Evolutionary conservation across 768 basidiomycete genomes (phyloP).

Genomic region (Kwoniella sp.): DNA sequence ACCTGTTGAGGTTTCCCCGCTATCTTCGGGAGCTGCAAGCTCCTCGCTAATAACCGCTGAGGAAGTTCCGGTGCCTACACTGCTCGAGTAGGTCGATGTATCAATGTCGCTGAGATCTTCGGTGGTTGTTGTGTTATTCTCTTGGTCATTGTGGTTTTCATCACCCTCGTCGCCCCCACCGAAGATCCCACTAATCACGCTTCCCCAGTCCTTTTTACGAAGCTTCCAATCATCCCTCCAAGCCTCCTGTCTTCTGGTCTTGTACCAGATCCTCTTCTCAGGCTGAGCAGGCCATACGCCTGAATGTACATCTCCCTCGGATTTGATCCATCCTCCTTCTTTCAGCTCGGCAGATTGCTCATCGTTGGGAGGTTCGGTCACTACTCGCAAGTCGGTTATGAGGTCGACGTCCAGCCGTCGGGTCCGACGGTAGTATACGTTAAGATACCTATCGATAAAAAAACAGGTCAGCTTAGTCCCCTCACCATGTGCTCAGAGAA

Average conservation of each 20-base stretch:
- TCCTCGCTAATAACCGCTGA: not conserved
- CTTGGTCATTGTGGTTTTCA: not conserved
- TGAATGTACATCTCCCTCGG: conserved; percentile 64
- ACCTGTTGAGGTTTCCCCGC: conserved; percentile 4
- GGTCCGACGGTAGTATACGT: conserved; percentile 82
- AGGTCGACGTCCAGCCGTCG: conserved; percentile 78
- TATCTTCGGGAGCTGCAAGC: conserved; percentile 1
- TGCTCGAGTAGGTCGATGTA: not conserved
- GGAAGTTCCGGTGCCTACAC: not conserved
- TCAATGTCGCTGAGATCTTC: not conserved
- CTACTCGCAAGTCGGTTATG: conserved; percentile 70
- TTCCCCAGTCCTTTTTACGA: not conserved
- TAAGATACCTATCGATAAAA: conserved; percentile 57
- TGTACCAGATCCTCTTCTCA: conserved; percentile 78
- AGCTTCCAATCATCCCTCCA: conserved; percentile 3
- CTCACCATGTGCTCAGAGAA: not conserved
- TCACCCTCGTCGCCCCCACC: not conserved
- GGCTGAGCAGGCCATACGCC: conserved; percentile 63
- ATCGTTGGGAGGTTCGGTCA: conserved; percentile 63
- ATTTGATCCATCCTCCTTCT: conserved; percentile 65
- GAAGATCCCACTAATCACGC: not conserved
- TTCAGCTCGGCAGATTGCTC: conserved; percentile 56
- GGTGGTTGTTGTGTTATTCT: not conserved
- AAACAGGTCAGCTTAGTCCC: not conserved
- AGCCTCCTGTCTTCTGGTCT: conserved; percentile 56